These are phyloP conservation scores for Inosperma sp. DNA, from an alignment of 768 basidiomycete species.

Conservation along the genomic window DNA sequence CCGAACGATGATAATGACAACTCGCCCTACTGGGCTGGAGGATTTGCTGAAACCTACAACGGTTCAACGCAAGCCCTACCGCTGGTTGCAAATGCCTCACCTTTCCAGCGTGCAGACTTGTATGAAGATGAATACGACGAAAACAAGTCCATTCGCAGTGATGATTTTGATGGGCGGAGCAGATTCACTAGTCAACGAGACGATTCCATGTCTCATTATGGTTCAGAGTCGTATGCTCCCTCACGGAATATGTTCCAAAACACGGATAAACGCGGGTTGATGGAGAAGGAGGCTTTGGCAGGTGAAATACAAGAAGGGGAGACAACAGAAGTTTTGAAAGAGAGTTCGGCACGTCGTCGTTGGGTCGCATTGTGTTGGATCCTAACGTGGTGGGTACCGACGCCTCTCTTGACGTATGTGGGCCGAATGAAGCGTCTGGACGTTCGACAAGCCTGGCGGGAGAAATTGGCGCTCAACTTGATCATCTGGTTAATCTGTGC, in stretches of 20 bases:
- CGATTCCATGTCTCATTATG: slow-evolving; percentile 75
- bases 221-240: slow-evolving; percentile 91
- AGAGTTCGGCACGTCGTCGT: slow-evolving; percentile 69
- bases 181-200: slow-evolving; percentile 74
- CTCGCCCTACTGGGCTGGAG: slow-evolving; percentile 30
- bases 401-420: slow-evolving; percentile 56
- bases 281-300: slow-evolving; percentile 79
- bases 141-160: slow-evolving; percentile 63
- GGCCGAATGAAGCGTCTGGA: slow-evolving; percentile 95
- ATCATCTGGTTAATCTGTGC: slow-evolving; percentile 93
- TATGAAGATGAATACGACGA: slow-evolving; percentile 83
- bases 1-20: slow-evolving; percentile 43
- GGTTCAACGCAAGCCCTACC: slow-evolving; percentile 72
- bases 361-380: slow-evolving; percentile 90
- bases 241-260: slow-evolving; percentile 95
- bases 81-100: slow-evolving; percentile 77
- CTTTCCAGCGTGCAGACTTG: slow-evolving; percentile 70
- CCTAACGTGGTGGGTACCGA: slow-evolving; percentile 90
- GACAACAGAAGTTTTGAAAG: slow-evolving; percentile 82
- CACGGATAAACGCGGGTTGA: slow-evolving; percentile 63
- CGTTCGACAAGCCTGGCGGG: slow-evolving; percentile 93
- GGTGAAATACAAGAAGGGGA: slow-evolving; percentile 86
- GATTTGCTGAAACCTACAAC: slow-evolving; percentile 51
- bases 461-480: slow-evolving; percentile 92
- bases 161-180: slow-evolving; percentile 78